Evolutionary conservation across 306 rosid species (phyloP).

Genomic region (Malus sylvestris): DNA sequence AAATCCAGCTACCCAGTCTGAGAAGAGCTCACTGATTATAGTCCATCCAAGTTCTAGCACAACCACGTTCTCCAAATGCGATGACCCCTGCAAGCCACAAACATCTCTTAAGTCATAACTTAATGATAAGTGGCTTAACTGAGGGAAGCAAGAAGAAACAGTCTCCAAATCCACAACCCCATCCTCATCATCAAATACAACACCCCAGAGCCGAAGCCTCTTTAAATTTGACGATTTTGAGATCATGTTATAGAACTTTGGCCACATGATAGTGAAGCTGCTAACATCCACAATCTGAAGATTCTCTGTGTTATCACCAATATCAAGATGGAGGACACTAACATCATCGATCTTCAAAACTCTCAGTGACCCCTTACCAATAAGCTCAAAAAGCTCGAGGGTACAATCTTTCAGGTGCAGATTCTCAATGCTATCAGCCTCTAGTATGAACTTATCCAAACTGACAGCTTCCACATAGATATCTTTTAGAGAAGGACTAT

Average conservation of each 20-base stretch:
- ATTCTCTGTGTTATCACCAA: slow-evolving; percentile 63
- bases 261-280: slow-evolving; percentile 69
- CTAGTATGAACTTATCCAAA: slow-evolving; percentile 51
- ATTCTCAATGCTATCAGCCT: slow-evolving; percentile 50
- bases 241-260: slow-evolving; percentile 66
- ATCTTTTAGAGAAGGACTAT: slow-evolving; percentile 56
- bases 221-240: slow-evolving; percentile 51
- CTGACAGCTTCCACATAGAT: slow-evolving; percentile 53
- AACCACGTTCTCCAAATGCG: slow-evolving; percentile 51
- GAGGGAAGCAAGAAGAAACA: slow-evolving; percentile 55
- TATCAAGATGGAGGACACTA: slow-evolving; percentile 56
- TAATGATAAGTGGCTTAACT: slow-evolving; percentile 45
- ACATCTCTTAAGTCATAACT: slow-evolving; percentile 59
- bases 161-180: slow-evolving; percentile 64
- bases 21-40: slow-evolving; percentile 56
- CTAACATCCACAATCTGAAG: slow-evolving; percentile 69
- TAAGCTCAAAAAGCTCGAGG: slow-evolving; percentile 48
- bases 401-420: slow-evolving; percentile 55
- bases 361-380: slow-evolving; percentile 51
- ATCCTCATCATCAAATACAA: slow-evolving; percentile 57
- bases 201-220: slow-evolving; percentile 64
- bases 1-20: slow-evolving; percentile 66
- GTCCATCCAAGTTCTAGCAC: slow-evolving; percentile 88
- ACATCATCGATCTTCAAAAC: slow-evolving; percentile 63
- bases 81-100: slow-evolving; percentile 59